Conservation (phyloP, 306 rosid species). For the Macrotyloma uniflorum region DNA sequence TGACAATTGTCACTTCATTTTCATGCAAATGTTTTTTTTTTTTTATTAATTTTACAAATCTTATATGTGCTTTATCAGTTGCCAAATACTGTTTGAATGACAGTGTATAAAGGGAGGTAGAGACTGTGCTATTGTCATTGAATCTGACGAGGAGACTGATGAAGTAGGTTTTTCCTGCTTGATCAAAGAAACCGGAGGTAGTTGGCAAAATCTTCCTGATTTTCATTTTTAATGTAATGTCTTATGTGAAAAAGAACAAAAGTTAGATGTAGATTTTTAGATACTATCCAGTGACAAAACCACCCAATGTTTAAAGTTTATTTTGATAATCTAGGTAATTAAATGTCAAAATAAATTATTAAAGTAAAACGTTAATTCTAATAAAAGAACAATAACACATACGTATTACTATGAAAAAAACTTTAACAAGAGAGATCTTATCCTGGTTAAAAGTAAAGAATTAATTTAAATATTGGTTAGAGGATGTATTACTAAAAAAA, state of each 20-base stretch:
- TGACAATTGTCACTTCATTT: constrained; percentile 25
- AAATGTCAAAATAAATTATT: too few species aligned
- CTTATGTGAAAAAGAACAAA: background rate
- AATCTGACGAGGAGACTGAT: constrained; percentile 83
- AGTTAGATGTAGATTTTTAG: background rate
- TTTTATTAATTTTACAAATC: constrained; percentile 23
- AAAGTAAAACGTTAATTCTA: too few species aligned
- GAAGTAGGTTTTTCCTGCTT: constrained; percentile 74
- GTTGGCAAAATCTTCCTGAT: constrained; percentile 29
- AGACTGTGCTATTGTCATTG: constrained; percentile 65
- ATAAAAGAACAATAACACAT: too few species aligned
- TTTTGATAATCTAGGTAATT: too few species aligned
- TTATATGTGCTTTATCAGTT: constrained; percentile 20
- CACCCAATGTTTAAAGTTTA: too few species aligned
- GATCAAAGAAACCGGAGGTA: constrained; percentile 68
- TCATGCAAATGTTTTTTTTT: constrained; percentile 30
- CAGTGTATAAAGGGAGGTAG: constrained; percentile 57
- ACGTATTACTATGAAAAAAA: too few species aligned
- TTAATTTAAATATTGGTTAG: too few species aligned
- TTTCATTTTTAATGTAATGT: background rate
- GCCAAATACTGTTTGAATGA: constrained; percentile 32
- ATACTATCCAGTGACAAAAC: too few species aligned
- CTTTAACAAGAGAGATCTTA: too few species aligned
- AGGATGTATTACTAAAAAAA: too few species aligned
- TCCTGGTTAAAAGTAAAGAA: too few species aligned